Evolutionary conservation across 805 yeast species (phyloP), one percentile per base, ranked within the genome.

Genomic region (Metschnikowia arizonensis): DNA sequence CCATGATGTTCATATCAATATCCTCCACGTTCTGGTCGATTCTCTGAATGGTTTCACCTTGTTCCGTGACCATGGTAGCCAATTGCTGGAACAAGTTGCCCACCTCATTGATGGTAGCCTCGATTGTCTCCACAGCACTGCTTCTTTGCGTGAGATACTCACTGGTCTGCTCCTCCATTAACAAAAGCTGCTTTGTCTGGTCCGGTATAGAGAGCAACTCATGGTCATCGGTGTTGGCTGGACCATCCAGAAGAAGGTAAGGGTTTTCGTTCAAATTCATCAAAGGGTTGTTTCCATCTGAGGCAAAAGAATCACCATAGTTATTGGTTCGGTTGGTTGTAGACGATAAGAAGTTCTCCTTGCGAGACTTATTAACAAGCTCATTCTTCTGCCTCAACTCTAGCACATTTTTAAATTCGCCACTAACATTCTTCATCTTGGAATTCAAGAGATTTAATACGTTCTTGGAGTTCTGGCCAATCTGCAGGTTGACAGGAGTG

Each of bases 41-140:
- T 60, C 98, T 74, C 64, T 91, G 98, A 46, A 93, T 91, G 12
- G 85, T 86, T 57, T 93, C 99, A 33, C 98, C 91, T 66, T 93
- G 99, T 64, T 93, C 98, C 50, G 87, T 89, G 6, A 93, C 97
- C 98, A 93, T 91, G 1, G 95, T 85, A 4, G 98, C 96, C 56
- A 93, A 74, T 65, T 93, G 99, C 57, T 87, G 91, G 69, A 93
- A 93, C 49, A 93, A 74, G 40, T 86, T 85, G 34, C 99, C 99
- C 40, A 93, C 96, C 64, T 93, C 98, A 59, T 91, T 91, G 50
- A 93, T 93, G 0, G 99, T 93, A n/a, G 88, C 78, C 62, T 93
- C 99, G 41, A 93, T 93, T 0, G 97, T 88, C 61, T 91, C 98
- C 42, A 93, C 97, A 0, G 99, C 99, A 37, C 82, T 64, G 56